Evolutionary conservation across 1,139 yeast species (phyloP).

Genomic region (Wickerhamiella pararugosa): DNA sequence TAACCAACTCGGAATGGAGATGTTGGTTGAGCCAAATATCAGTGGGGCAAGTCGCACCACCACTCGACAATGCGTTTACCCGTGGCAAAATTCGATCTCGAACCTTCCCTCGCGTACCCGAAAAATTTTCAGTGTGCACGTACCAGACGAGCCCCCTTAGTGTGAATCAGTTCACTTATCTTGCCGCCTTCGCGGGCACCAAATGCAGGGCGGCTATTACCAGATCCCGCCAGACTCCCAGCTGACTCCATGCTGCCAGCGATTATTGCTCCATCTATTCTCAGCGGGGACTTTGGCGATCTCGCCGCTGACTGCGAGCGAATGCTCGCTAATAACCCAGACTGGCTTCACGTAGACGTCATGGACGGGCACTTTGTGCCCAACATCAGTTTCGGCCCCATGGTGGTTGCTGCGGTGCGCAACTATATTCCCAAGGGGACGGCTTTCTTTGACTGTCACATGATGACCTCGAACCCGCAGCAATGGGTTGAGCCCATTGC

Average conservation of each 20-base stretch:
- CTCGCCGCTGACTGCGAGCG: slow-evolving; percentile 76
- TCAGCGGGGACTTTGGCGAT: slow-evolving; percentile 87
- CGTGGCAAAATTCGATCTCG: too few relatives aligned
- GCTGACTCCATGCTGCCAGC: background rate
- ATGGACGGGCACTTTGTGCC: slow-evolving; percentile 99
- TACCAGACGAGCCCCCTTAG: background rate
- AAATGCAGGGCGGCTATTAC: too few relatives aligned
- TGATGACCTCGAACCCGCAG: slow-evolving; percentile 95
- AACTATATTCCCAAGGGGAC: slow-evolving; percentile 54
- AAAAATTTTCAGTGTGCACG: background rate
- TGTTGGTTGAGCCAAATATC: too few relatives aligned
- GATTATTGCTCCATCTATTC: slow-evolving; percentile 78
- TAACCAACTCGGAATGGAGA: too few relatives aligned
- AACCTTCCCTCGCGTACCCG: too few relatives aligned
- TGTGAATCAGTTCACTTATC: background rate
- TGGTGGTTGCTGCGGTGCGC: slow-evolving; percentile 69
- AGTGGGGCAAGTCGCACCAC: too few relatives aligned
- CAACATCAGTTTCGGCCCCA: slow-evolving; percentile 86
- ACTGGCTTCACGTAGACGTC: slow-evolving; percentile 95
- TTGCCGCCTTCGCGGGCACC: background rate
- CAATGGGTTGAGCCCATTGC: slow-evolving; percentile 92
- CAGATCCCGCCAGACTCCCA: too few relatives aligned
- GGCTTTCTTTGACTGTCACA: slow-evolving; percentile 92
- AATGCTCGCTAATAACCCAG: slow-evolving; percentile 65
- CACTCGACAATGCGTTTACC: too few relatives aligned